phyloP scores from a whole-genome alignment of 805 yeast genomes.

The Wickerhamiella lipophila region DNA sequence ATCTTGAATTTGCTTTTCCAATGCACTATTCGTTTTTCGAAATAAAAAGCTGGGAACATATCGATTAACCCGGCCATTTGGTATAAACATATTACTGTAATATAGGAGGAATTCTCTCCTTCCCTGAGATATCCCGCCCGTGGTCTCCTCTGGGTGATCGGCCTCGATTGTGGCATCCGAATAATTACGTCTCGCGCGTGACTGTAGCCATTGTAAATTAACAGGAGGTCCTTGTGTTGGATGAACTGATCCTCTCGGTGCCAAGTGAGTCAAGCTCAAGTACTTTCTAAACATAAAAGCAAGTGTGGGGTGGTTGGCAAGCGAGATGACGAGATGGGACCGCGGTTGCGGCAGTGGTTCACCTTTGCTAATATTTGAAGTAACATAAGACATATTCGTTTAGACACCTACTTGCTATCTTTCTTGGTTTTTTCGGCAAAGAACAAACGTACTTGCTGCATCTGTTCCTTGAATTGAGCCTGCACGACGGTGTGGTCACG shows the following conservation, averaged over 20 bases:
- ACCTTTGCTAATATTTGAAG: not conserved
- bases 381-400: not conserved
- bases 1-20: not conserved
- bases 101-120: constrained; percentile 10
- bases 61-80: constrained; percentile 10
- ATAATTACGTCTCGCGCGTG: not conserved
- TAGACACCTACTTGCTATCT: not conserved
- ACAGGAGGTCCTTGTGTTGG: not conserved
- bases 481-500: constrained; percentile 9
- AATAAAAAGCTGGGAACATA: constrained; percentile 9
- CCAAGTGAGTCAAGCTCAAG: not conserved
- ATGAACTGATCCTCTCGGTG: not conserved
- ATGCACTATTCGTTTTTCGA: not conserved
- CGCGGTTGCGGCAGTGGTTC: not conserved
- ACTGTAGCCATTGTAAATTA: not conserved
- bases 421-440: not conserved
- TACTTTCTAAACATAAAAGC: not conserved
- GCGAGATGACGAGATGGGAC: not conserved
- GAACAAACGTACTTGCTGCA: constrained; percentile 3
- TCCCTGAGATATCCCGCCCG: constrained; percentile 10
- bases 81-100: constrained; percentile 12
- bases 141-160: constrained; percentile 3
- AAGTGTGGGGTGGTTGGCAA: not conserved
- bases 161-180: not conserved
- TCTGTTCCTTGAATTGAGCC: constrained; percentile 11